phyloP scores from a whole-genome alignment of 108 stramenopile species.

The Halocafeteria seosinensis region DNA sequence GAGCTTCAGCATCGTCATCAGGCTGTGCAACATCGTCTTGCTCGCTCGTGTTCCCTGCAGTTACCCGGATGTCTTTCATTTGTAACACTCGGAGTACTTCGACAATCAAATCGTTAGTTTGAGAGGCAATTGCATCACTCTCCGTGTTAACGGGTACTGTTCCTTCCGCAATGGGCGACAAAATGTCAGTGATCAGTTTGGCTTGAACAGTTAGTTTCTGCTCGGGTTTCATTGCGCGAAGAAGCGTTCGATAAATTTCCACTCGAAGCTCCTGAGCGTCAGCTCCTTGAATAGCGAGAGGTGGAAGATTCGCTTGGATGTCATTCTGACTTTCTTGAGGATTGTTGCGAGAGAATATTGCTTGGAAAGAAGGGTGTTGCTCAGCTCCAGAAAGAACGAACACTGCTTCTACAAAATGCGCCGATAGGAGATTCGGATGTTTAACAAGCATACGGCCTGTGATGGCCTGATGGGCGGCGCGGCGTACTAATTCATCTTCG shows the following conservation, averaged over 20 bases:
- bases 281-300: not conserved
- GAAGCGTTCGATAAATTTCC: conserved; percentile 57
- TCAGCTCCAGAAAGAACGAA: conserved; percentile 73
- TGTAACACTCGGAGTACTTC: conserved; percentile 19
- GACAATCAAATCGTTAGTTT: conserved; percentile 4
- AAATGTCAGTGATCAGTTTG: conserved; percentile 59
- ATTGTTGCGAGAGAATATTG: not conserved
- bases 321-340: conserved; percentile 18
- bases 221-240: conserved; percentile 61
- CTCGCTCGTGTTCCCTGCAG: not conserved
- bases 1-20: conserved; percentile 42
- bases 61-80: conserved; percentile 20
- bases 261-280: conserved; percentile 33
- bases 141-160: not conserved
- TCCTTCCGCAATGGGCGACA: conserved; percentile 48
- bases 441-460: conserved; percentile 50
- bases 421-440: conserved; percentile 55
- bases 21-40: conserved; percentile 1
- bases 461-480: conserved; percentile 50
- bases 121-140: conserved; percentile 3
- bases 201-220: conserved; percentile 69
- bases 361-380: conserved; percentile 47
- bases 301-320: conserved; percentile 3
- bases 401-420: conserved; percentile 66
- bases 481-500: conserved; percentile 54